These are phyloP conservation scores for Paramecium octaurelia DNA, from an alignment of 73 alveolate species.

Conservation along the genomic window DNA sequence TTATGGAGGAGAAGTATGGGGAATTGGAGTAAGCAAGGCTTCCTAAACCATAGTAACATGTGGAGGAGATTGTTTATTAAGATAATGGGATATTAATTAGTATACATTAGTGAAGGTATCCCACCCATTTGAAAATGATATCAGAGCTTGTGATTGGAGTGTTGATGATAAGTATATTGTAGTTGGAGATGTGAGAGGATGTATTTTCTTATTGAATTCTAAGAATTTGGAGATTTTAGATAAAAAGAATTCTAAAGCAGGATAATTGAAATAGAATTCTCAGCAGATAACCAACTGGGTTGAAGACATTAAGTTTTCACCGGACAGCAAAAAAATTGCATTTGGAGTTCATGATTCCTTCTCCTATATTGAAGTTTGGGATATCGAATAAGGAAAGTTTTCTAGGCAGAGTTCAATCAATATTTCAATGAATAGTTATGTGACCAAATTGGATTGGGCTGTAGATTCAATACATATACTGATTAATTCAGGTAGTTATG, in stretches of 20 bases:
- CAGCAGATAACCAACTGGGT: slow-evolving; percentile 71
- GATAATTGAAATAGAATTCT: slow-evolving; percentile 46
- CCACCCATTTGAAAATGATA: slow-evolving; percentile 78
- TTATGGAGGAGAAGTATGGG: slow-evolving; percentile 96
- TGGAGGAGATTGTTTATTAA: slow-evolving; percentile 92
- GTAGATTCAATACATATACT: slow-evolving; percentile 81
- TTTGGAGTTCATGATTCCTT: slow-evolving; percentile 96
- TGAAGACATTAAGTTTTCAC: slow-evolving; percentile 92
- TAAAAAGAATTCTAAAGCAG: slow-evolving; percentile 71
- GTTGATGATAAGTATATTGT: slow-evolving; percentile 76
- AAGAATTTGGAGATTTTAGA: slow-evolving; percentile 61
- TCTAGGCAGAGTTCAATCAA: slow-evolving; percentile 65
- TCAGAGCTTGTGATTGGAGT: slow-evolving; percentile 87
- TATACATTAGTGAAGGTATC: slow-evolving; percentile 69
- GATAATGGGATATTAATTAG: slow-evolving; percentile 86
- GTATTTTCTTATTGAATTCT: slow-evolving; percentile 74
- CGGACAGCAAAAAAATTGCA: slow-evolving; percentile 82
- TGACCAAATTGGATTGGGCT: slow-evolving; percentile 96
- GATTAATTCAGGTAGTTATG: slow-evolving; percentile 91
- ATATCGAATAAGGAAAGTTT: slow-evolving; percentile 69
- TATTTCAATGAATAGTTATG: slow-evolving; percentile 83
- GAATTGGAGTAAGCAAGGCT: slow-evolving; percentile 86
- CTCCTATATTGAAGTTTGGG: slow-evolving; percentile 82
- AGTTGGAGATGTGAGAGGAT: slow-evolving; percentile 86
- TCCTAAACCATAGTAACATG: slow-evolving; percentile 79